Conservation (phyloP, 768 basidiomycete species). For the Calocybe indica region DNA sequence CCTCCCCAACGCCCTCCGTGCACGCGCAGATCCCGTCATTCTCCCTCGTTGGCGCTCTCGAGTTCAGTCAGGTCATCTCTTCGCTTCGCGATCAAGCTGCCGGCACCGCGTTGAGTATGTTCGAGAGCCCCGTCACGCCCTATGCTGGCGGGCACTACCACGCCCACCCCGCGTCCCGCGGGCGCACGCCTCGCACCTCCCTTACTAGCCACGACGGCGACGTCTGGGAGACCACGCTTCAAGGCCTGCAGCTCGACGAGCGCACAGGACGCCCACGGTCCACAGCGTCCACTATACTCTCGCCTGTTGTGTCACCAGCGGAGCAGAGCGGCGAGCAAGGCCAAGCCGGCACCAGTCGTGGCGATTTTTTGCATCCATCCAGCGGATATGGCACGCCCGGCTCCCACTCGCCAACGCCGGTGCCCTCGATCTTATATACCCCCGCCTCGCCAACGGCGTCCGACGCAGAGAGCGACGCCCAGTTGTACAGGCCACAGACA, state of each 20-base stretch:
- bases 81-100: conserved; percentile 70
- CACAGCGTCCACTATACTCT: background rate
- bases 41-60: conserved; percentile 91
- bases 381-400: too few species aligned
- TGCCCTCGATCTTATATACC: conserved; percentile 54
- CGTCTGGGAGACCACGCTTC: conserved; percentile 46
- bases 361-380: too few species aligned
- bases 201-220: conserved; percentile 26
- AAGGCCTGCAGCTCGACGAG: conserved; percentile 41
- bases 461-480: conserved; percentile 37
- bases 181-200: conserved; percentile 18
- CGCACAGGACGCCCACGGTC: conserved; percentile 28
- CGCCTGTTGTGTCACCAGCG: background rate
- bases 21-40: conserved; percentile 68
- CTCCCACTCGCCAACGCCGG: conserved; percentile 12
- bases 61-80: conserved; percentile 89
- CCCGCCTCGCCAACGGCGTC: conserved; percentile 43
- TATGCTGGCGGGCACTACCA: conserved; percentile 77
- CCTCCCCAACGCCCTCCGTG: conserved; percentile 40
- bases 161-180: conserved; percentile 19
- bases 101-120: conserved; percentile 49
- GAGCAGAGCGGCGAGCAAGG: conserved; percentile 1
- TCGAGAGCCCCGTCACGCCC: conserved; percentile 62
- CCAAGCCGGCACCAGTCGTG: background rate
- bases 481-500: conserved; percentile 33